Evolutionary conservation across 495 filamentous ascomycete genomes (phyloP).

Genomic region (Emericellopsis terricola): DNA sequence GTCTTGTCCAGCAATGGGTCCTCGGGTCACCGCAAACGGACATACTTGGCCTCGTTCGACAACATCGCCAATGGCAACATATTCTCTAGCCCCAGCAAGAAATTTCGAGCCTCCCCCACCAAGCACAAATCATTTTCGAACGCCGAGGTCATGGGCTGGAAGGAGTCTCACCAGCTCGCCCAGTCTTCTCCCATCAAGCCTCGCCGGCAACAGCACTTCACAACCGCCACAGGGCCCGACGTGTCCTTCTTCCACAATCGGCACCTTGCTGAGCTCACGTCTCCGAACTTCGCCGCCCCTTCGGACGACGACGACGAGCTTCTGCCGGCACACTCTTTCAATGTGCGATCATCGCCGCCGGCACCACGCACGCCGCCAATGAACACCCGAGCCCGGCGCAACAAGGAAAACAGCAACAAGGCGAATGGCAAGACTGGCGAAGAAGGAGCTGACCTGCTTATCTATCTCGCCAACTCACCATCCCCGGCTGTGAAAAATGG

Average conservation of each 20-base stretch:
- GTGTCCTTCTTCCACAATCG: constrained; percentile 48
- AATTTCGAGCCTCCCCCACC: constrained; percentile 49
- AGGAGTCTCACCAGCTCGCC: constrained; percentile 49
- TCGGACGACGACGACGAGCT: constrained; percentile 72
- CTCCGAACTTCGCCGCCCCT: constrained; percentile 38
- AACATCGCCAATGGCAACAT: constrained; percentile 18
- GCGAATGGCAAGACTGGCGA: constrained; percentile 39
- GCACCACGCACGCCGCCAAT: constrained; percentile 69
- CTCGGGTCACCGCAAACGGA: constrained; percentile 36
- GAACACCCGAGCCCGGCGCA: constrained; percentile 29
- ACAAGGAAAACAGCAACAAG: constrained; percentile 6
- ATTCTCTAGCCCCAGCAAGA: constrained; percentile 38
- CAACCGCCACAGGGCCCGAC: constrained; percentile 38
- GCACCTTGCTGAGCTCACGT: constrained; percentile 42
- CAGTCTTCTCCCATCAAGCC: constrained; percentile 69
- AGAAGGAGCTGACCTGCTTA: constrained; percentile 76
- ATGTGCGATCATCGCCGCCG: constrained; percentile 55
- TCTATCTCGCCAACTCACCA: constrained; percentile 86
- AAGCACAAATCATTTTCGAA: constrained; percentile 36
- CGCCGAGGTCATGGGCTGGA: constrained; percentile 46
- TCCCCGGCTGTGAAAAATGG: constrained; percentile 45
- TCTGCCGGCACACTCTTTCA: constrained; percentile 59
- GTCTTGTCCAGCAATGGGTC: constrained; percentile 37
- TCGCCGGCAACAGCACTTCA: constrained; percentile 43
- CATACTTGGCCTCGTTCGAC: constrained; percentile 33